Conservation (phyloP, 2,329 filamentous ascomycete genomes). For the Aureobasidium sp. region DNA sequence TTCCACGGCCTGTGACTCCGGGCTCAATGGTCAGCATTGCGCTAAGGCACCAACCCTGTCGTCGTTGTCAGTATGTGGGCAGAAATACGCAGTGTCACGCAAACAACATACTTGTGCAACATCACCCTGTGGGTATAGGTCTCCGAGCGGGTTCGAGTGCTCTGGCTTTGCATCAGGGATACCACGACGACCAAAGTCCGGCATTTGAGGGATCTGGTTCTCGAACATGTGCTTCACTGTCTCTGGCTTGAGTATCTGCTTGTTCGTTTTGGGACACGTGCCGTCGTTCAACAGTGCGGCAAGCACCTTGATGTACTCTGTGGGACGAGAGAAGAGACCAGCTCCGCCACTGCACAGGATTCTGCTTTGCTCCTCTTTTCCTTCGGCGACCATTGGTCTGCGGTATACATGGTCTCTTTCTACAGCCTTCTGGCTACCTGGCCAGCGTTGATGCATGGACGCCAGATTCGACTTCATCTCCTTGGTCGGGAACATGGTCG, state of each 20-base stretch:
- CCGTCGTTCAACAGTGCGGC: constrained; percentile 59
- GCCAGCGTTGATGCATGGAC: constrained; percentile 48
- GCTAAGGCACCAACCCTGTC: constrained; percentile 54
- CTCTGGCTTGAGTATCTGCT: constrained; percentile 46
- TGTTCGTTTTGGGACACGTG: constrained; percentile 49
- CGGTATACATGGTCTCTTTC: constrained; percentile 47
- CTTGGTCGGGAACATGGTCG: constrained; percentile 51
- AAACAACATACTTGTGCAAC: constrained; percentile 5
- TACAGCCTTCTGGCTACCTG: constrained; percentile 31
- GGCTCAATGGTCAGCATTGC: constrained; percentile 31
- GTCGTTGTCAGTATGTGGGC: background rate
- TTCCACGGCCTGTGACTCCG: constrained; percentile 29
- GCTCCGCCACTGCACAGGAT: constrained; percentile 56
- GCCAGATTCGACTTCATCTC: constrained; percentile 51
- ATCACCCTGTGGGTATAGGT: constrained; percentile 39
- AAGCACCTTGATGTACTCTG: constrained; percentile 56
- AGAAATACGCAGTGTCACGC: background rate
- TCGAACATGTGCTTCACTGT: constrained; percentile 58
- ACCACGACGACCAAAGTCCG: constrained; percentile 30
- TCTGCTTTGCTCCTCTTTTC: constrained; percentile 36
- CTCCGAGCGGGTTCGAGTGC: constrained; percentile 33
- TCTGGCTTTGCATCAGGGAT: constrained; percentile 30
- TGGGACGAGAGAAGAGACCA: constrained; percentile 52
- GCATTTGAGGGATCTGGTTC: constrained; percentile 43
- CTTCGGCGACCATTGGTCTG: constrained; percentile 39